Base-by-base conservation (phyloP, 164 flowering plant genomes). In the Piper longum region DNA sequence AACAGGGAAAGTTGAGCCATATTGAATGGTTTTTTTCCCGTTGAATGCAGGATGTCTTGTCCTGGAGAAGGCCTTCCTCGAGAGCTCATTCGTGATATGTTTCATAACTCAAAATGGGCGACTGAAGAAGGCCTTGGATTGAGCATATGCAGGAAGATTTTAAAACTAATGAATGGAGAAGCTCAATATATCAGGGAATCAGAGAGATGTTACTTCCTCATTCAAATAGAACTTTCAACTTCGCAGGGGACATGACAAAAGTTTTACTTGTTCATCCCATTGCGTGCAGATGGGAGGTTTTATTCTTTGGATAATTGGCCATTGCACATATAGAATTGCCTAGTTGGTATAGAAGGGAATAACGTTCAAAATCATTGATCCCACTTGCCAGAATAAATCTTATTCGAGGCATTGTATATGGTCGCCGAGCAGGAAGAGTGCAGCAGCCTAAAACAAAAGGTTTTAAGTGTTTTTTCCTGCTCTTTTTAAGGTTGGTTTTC, bases 61-160 rank as follows among this genome's bases (percentile, higher is more conserved):
- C 85, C 91, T 16, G 93, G 93, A 57, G 89, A 87, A 45, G 93
- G 96, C 26, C 86, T 89, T 59, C 86, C 93, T 16, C 78, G 89
- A 7, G 86, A 85, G 52, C 73, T 89, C 72, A 76, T 89, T 43
- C 86, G 80, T 66, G 93, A 89, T 71, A 89, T 87, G 93, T 89
- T 89, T 66, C 86, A 82, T 54, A 77, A 78, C 74, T 78, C 81
- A 64, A 63, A 63, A 51, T 89, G 96, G 93, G 74, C 57, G 65
- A 83, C 84, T 17, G 79, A 79, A 48, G 96, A 86, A 74, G 96
- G 96, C 45, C 56, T 89, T 43, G 91, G 85, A 16, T 74, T 89
- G 62, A 83, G 92, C 84, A 82, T 85, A 80, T 82, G 87, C 79
- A 70, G 91, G 62, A 89, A 83, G 75, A 82, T 89, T 62, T 62